Conservation (phyloP, 805 yeast species). For the Lipomyces lipofer region DNA sequence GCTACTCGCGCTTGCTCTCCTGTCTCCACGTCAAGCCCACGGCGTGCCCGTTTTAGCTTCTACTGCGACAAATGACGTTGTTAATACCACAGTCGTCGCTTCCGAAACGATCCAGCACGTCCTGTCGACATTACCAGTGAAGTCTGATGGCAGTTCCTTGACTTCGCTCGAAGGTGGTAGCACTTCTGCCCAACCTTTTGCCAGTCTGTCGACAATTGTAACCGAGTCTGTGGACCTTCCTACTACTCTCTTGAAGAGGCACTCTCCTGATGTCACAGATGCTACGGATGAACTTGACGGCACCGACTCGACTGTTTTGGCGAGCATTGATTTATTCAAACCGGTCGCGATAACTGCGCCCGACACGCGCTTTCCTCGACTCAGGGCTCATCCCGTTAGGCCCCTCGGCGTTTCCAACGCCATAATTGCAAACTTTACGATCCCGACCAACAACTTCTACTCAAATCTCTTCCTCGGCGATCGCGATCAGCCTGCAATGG, state of each 20-base stretch:
- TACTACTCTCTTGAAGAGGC: background rate
- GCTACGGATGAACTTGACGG: background rate
- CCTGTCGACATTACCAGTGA: background rate
- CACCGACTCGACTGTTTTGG: conserved; percentile 1
- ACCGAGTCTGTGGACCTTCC: background rate
- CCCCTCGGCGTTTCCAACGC: conserved; percentile 14
- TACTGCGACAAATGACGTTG: background rate
- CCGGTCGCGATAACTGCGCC: conserved; percentile 26
- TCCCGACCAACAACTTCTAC: conserved; percentile 76
- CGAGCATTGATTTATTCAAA: conserved; percentile 23
- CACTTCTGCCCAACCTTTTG: background rate
- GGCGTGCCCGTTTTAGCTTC: background rate
- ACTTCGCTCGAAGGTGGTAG: background rate
- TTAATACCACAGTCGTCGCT: background rate
- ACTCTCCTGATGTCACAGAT: background rate
- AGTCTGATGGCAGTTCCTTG: background rate
- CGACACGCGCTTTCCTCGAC: conserved; percentile 9
- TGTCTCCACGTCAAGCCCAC: background rate
- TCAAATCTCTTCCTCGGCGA: conserved; percentile 60
- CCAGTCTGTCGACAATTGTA: conserved; percentile 2
- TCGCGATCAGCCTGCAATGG: conserved; percentile 57
- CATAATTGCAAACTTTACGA: conserved; percentile 44
- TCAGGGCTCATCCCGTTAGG: conserved; percentile 21
- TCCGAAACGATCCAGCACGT: conserved; percentile 16
- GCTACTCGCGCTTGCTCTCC: background rate